phyloP scores from a whole-genome alignment of 2,329 filamentous ascomycete genomes.

The Calonectria pteridis region DNA sequence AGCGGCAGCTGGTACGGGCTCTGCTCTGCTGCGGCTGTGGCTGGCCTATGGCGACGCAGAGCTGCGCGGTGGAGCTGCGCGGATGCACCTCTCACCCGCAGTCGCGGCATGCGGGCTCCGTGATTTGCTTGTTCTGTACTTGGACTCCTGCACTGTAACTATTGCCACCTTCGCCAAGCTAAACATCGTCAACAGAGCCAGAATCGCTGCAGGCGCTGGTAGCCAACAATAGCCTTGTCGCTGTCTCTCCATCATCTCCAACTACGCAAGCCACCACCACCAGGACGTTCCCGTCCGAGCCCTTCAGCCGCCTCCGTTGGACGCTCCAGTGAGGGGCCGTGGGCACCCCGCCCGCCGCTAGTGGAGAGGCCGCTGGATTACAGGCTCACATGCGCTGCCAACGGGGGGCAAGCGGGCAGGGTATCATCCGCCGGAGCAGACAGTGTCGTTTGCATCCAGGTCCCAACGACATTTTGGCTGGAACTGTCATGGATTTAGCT shows the following conservation, averaged over 20 bases:
- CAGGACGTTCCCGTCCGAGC: slow-evolving; percentile 17
- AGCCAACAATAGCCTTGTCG: not conserved
- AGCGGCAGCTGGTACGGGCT: slow-evolving; percentile 36
- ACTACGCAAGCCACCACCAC: slow-evolving; percentile 10
- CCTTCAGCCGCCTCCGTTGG: slow-evolving; percentile 19
- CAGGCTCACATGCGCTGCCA: slow-evolving; percentile 18
- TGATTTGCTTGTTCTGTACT: slow-evolving; percentile 1
- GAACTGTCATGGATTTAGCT: not conserved
- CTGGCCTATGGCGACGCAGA: not conserved
- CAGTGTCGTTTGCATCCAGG: not conserved
- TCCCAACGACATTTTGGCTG: not conserved
- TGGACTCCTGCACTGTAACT: slow-evolving; percentile 12
- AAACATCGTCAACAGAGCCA: slow-evolving; percentile 8
- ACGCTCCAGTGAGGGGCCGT: slow-evolving; percentile 18
- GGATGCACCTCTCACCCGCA: slow-evolving; percentile 30
- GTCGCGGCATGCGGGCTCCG: slow-evolving; percentile 21
- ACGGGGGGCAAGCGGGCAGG: slow-evolving; percentile 7
- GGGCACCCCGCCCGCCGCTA: slow-evolving; percentile 20
- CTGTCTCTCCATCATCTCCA: slow-evolving; percentile 19
- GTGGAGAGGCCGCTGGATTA: slow-evolving; percentile 20
- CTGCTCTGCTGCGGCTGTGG: not conserved
- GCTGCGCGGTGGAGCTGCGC: slow-evolving; percentile 9
- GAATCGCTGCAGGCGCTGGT: not conserved
- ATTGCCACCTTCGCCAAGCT: slow-evolving; percentile 4
- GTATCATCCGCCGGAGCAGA: not conserved